Base-by-base conservation (phyloP, 2,329 filamentous ascomycete genomes). In the Colletotrichum lentis region DNA sequence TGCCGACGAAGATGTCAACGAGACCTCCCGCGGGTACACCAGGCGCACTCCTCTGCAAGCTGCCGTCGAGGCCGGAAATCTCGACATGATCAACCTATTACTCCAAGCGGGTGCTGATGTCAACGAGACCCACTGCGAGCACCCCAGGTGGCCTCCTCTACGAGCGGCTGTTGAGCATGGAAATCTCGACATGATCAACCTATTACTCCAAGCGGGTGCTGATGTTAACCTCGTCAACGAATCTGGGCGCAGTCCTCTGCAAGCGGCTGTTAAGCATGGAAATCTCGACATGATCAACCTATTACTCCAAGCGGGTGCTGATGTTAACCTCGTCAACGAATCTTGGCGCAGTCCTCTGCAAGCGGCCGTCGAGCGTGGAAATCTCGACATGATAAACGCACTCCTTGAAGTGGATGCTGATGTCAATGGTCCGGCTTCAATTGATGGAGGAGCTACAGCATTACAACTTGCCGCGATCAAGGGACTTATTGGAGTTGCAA, bases 281-380 rank as follows among this genome's bases (percentile, higher is more conserved):
- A 3, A 54, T 11, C 5, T 64, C 1, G 16, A 3, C 1, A 39
- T 53, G 18, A 39, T 58, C 1, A 20, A 63, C 3, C 0, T 47
- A 1, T 46, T 63, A 1, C 10, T 67, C n/a, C 8, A 18, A 3
- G 47, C 11, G 39, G 53, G 64, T 24, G 24, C 24, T 24, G 31
- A 55, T 22, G 35, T 52, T 8, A 56, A 66, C n/a, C n/a, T n/a
- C n/a, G n/a, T n/a, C n/a, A n/a, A n/a, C n/a, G n/a, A n/a, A n/a
- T n/a, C n/a, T n/a, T n/a, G n/a, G n/a, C n/a, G 53, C 10, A 41
- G 16, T 31, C 20, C 47, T 11, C 27, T 64, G 2, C 64, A 67
- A 22, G 10, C 5, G 3, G 53, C 53, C 2, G 39, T 58, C 0
- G 39, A 64, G 5, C 0, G 18, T 3, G 46, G 53, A 7, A 2